Evolutionary conservation across 2,329 filamentous ascomycete genomes (phyloP).

Genomic region (Endoconidiophora laricicola): DNA sequence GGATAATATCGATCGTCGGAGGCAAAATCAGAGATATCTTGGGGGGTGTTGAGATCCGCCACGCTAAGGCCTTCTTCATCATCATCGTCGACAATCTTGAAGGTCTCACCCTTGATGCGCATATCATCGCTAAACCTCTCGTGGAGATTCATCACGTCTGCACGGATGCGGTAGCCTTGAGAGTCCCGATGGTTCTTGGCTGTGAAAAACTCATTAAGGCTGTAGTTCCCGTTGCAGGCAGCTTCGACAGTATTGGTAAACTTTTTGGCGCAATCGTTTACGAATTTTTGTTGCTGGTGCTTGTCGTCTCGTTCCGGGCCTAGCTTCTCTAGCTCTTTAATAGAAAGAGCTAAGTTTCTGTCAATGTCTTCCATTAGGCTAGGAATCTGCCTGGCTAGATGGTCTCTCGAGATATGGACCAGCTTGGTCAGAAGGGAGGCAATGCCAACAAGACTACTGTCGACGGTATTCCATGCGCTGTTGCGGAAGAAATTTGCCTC

Average conservation of each 20-base stretch:
- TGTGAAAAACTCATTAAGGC: conserved; percentile 13
- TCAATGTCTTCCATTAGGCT: conserved; percentile 14
- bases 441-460: conserved; percentile 14
- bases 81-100: background rate
- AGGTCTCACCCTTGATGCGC: background rate
- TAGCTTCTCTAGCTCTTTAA: background rate
- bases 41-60: too few relatives aligned
- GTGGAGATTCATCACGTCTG: conserved; percentile 15
- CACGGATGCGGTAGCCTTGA: conserved; percentile 18
- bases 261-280: too few relatives aligned
- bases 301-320: conserved; percentile 9
- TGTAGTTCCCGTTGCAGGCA: conserved; percentile 16
- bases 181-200: conserved; percentile 15
- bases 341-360: conserved; percentile 16
- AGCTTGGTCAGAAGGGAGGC: conserved; percentile 14
- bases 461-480: conserved; percentile 19
- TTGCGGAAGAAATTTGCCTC: conserved; percentile 27
- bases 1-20: too few relatives aligned
- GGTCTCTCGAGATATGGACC: conserved; percentile 17
- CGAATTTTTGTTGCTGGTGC: conserved; percentile 16
- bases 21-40: too few relatives aligned
- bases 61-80: too few relatives aligned
- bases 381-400: conserved; percentile 19
- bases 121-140: background rate
- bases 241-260: conserved; percentile 13